Base-by-base conservation (phyloP, 495 filamentous ascomycete species). In the Penicillium verhagenii region DNA sequence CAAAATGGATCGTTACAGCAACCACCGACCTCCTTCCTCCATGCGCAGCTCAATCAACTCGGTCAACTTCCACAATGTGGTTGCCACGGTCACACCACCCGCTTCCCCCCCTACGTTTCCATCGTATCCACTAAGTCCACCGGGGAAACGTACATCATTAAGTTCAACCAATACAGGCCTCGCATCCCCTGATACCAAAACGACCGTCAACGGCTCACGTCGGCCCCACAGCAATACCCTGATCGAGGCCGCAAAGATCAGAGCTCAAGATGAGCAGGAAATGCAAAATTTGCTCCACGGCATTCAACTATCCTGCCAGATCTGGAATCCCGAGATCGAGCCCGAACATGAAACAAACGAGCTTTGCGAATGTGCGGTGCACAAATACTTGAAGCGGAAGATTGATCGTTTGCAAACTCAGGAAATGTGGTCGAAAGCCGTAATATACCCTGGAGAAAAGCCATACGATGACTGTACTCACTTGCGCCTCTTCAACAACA, bases 371-470 rank as follows among this genome's bases (percentile, higher is more conserved):
- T 76, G 72, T 50, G 43, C 54, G 14, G 62, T 74, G n/a, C 72
- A 76, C 55, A 57, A 60, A 21, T 76, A 74, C 47, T 49, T 55
- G 37, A 48, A 47, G 24, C 54, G 33, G 19, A 79, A 78, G 53
- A 54, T 54, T 37, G 55, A 56, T 18, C 73, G 76, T 14, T 63
- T 74, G 4, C 46, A 49, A 1, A 59, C 75, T 9, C 72, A 72
- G 26, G 66, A 77, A 8, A 64, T 63, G 57, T 79, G 76, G 76
- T 64, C 72, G 14, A 67, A 69, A 55, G 74, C 76, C 0, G 74
- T 79, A 14, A 71, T 77, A 62, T 79, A 79, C 53, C 73, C 76
- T 20, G 74, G 75, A 58, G 75, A 78, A 59, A 75, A 71, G 49
- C 33, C 51, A 16, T 77, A 77, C 39, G 66, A 70, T 51, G 71